Evolutionary conservation across 192 early-diverging fungal species (phyloP).

Genomic region (Thoreauomyces humboldtii): DNA sequence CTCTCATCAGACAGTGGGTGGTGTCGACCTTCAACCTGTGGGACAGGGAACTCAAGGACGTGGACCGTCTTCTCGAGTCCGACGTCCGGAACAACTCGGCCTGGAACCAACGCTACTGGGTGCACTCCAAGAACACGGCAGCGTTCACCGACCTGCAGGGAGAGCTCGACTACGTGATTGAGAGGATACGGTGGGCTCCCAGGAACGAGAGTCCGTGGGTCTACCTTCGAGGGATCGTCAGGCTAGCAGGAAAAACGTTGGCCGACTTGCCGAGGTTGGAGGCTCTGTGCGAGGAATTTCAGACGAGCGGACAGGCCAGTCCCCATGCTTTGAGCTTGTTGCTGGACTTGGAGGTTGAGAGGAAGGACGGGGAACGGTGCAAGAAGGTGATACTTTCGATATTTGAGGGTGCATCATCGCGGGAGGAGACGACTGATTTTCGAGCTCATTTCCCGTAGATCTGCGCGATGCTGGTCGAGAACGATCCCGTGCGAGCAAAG

Average conservation of each 20-base stretch:
- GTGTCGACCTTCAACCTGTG: conserved; percentile 71
- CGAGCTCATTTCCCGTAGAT: conserved; percentile 26
- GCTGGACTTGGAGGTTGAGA: conserved; percentile 19
- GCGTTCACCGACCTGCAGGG: conserved; percentile 35
- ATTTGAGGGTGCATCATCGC: conserved; percentile 4
- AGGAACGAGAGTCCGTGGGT: conserved; percentile 93
- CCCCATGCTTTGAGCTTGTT: conserved; percentile 26
- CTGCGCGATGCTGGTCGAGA: conserved; percentile 52
- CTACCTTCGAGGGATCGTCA: conserved; percentile 70
- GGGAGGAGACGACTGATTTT: background rate
- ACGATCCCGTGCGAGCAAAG: conserved; percentile 62
- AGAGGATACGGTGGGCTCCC: conserved; percentile 75
- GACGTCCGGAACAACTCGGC: conserved; percentile 98
- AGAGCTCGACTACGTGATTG: conserved; percentile 67
- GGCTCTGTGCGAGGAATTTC: background rate
- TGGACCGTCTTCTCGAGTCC: conserved; percentile 66
- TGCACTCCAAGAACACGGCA: conserved; percentile 47
- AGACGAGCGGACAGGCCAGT: background rate
- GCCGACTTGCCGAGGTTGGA: conserved; percentile 16
- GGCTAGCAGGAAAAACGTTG: conserved; percentile 19
- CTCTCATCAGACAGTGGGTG: conserved; percentile 72
- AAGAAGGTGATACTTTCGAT: conserved; percentile 23
- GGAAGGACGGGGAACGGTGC: background rate
- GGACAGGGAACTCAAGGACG: conserved; percentile 73
- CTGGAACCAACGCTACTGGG: conserved; percentile 96